phyloP scores from a whole-genome alignment of 2,329 filamentous ascomycete genomes.

The Aspergillus candidus region DNA sequence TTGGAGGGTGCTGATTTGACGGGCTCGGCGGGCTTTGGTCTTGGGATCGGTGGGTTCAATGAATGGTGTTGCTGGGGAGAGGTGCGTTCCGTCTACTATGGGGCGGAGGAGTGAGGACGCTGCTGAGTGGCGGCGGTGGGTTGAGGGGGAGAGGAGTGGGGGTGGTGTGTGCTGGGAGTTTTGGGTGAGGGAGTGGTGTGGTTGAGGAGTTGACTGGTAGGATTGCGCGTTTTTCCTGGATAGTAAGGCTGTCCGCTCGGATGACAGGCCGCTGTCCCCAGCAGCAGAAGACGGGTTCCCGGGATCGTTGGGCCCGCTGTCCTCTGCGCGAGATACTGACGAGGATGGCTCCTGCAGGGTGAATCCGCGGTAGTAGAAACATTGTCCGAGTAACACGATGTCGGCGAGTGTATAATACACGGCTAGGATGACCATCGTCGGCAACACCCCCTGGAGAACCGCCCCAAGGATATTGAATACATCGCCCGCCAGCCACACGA shows the following conservation, averaged over 20 bases:
- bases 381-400: slow-evolving; percentile 78
- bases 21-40: slow-evolving; percentile 21
- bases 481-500: slow-evolving; percentile 89
- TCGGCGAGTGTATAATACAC: slow-evolving; percentile 92
- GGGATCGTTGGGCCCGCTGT: slow-evolving; percentile 13
- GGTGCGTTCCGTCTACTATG: slow-evolving; percentile 58
- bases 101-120: slow-evolving; percentile 39
- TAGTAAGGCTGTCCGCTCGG: slow-evolving; percentile 29
- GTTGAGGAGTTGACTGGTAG: slow-evolving; percentile 6
- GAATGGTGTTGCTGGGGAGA: slow-evolving; percentile 79
- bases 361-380: slow-evolving; percentile 93
- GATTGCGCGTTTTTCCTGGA: slow-evolving; percentile 14
- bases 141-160: slow-evolving; percentile 1
- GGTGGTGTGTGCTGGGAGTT: slow-evolving; percentile 13
- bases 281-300: slow-evolving; percentile 11
- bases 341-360: slow-evolving; percentile 29
- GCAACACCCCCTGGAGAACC: slow-evolving; percentile 80
- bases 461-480: slow-evolving; percentile 96
- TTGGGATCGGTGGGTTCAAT: slow-evolving; percentile 42
- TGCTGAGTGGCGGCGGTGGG: slow-evolving; percentile 21
- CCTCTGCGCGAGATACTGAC: slow-evolving; percentile 9
- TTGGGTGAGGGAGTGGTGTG: slow-evolving; percentile 12
- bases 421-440: slow-evolving; percentile 93
- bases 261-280: slow-evolving; percentile 11
- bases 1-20: slow-evolving; percentile 38